phyloP scores from a whole-genome alignment of 2,329 filamentous ascomycete species.

The Nigrospora oryzae region DNA sequence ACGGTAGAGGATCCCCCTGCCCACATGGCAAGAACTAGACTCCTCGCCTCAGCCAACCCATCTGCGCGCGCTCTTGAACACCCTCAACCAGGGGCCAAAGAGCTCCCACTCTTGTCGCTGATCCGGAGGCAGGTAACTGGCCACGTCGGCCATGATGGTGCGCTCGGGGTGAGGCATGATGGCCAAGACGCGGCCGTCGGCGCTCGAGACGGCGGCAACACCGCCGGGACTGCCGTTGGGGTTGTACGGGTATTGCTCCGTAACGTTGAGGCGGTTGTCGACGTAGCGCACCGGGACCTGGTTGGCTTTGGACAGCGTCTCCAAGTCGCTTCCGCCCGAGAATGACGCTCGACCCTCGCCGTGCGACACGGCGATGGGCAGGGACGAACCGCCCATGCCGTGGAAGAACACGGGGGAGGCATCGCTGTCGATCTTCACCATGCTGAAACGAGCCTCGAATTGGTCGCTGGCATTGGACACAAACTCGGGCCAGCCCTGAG shows the following conservation, averaged over 20 bases:
- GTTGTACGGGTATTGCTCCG: conserved; percentile 82
- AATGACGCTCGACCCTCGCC: conserved; percentile 82
- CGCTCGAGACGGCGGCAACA: conserved; percentile 71
- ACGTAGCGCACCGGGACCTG: conserved; percentile 76
- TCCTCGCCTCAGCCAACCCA: conserved; percentile 61
- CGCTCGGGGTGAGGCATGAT: conserved; percentile 93
- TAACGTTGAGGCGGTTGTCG: conserved; percentile 69
- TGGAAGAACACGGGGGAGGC: conserved; percentile 72
- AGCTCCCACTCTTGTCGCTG: conserved; percentile 64
- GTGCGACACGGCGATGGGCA: conserved; percentile 85
- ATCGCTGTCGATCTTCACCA: conserved; percentile 70
- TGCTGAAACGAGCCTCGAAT: conserved; percentile 81
- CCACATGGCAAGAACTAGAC: too few species aligned
- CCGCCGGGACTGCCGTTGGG: conserved; percentile 70
- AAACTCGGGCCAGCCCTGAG: conserved; percentile 76
- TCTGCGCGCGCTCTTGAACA: conserved; percentile 80
- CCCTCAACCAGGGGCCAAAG: conserved; percentile 74
- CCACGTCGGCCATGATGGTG: conserved; percentile 73
- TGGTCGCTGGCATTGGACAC: conserved; percentile 78
- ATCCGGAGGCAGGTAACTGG: conserved; percentile 59
- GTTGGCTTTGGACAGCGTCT: conserved; percentile 52
- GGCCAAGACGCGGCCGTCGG: conserved; percentile 72
- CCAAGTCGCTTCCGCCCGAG: conserved; percentile 39
- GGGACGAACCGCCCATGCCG: conserved; percentile 72
- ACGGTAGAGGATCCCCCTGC: too few species aligned